Evolutionary conservation across 345 rosid species (phyloP).

Genomic region (Acer campestre): DNA sequence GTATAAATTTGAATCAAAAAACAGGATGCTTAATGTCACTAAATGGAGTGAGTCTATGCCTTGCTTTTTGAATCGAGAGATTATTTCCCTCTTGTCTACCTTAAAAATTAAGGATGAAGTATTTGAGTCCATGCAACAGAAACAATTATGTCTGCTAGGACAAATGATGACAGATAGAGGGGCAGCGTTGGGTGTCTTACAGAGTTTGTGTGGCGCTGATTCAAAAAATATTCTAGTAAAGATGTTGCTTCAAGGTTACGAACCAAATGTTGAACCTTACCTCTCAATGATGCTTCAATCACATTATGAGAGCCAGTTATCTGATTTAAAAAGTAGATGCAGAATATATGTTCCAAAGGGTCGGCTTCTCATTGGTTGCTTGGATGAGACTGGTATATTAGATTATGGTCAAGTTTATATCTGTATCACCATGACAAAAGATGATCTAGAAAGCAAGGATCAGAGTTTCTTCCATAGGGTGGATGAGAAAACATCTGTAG

Average conservation of each 20-base stretch:
- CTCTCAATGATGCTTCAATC: conserved; percentile 88
- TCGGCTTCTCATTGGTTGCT: conserved; percentile 77
- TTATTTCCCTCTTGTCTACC: conserved; percentile 80
- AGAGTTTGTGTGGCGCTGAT: conserved; percentile 55
- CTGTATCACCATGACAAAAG: conserved; percentile 66
- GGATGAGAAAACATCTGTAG: conserved; percentile 64
- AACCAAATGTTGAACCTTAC: conserved; percentile 75
- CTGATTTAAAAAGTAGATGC: conserved; percentile 73
- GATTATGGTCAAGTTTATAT: conserved; percentile 87
- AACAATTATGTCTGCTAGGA: conserved; percentile 60
- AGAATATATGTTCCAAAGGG: conserved; percentile 84
- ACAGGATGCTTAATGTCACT: conserved; percentile 89
- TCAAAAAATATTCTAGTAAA: conserved; percentile 57
- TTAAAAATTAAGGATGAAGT: conserved; percentile 70
- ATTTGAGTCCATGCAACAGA: conserved; percentile 62
- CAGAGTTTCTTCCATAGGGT: conserved; percentile 57
- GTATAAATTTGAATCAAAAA: conserved; percentile 79
- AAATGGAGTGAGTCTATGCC: conserved; percentile 85
- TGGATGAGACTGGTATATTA: conserved; percentile 76
- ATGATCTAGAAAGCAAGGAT: conserved; percentile 53
- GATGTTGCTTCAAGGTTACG: conserved; percentile 78
- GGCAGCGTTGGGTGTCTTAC: conserved; percentile 71
- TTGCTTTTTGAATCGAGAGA: conserved; percentile 89
- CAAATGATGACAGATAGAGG: conserved; percentile 64
- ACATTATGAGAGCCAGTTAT: conserved; percentile 62